Base-by-base conservation (phyloP, 306 rosid genomes). In the Ormosia semicastrata region DNA sequence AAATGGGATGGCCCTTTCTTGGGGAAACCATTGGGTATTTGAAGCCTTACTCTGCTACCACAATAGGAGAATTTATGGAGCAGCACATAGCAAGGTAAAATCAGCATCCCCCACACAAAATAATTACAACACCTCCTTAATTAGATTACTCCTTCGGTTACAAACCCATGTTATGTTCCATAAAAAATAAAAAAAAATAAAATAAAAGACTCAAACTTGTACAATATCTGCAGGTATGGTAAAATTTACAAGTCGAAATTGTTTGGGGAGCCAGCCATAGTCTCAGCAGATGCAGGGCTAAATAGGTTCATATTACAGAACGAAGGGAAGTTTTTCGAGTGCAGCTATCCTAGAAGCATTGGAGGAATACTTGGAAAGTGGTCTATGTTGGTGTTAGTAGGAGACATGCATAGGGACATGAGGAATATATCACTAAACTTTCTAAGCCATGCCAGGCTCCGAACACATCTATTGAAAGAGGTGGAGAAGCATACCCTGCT, bases 401-500 rank as follows among this genome's bases (percentile, higher is more conserved):
- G 99, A 7, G 99, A 96, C 93, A 96, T 96, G 99, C 99, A 96
- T 18, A 90, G 94, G 83, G 94, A 92, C 66, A 93, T 96, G 99
- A 83, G 99, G 75, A 82, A 63, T 40, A 93, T 96, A 18, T 90
- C 99, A 0, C 92, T 96, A 63, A 96, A 96, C 63, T 96, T 93
- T 77, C 84, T 96, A 40, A 92, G 98, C 85, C 94, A 89, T 68
- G 90, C 94, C 68, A 87, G 97, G 47, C 97, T 96, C 36, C 88
- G 89, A 70, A 90, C 92, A 41, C 88, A 87, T 70, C 82, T 96
- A 2, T 66, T 96, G 66, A 89, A 78, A 81, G 99, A 96, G 29
- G 97, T 92, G 11, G 98, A 93, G 82, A 90, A 84, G 34, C 98
- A 96, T 17, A 89, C 94, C 14, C 81, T 91, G 14, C 86, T 96